These are phyloP conservation scores for Pontederia paniculata DNA, from an alignment of 176 grass and related monocot species.

Conservation along the genomic window DNA sequence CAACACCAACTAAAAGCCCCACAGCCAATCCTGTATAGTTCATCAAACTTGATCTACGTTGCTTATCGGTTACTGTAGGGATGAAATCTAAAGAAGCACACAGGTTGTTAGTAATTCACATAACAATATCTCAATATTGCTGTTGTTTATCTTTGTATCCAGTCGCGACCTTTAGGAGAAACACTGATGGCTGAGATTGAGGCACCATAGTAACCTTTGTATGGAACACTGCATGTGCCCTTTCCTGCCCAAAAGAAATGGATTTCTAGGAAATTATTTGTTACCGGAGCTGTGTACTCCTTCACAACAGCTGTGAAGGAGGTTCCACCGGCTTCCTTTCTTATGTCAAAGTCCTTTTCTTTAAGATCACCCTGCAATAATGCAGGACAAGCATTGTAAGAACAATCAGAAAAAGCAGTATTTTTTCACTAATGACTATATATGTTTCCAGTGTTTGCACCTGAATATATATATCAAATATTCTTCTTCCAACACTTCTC, in stretches of 20 bases:
- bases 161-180: conserved; percentile 15
- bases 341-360: conserved; percentile 27
- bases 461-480: conserved; percentile 51
- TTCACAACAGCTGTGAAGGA: conserved; percentile 14
- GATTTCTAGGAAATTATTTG: conserved; percentile 31
- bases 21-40: conserved; percentile 33
- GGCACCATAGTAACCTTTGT: conserved; percentile 15
- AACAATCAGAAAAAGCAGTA: background rate
- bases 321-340: conserved; percentile 13
- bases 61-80: conserved; percentile 37
- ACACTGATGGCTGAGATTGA: conserved; percentile 26
- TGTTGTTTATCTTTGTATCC: background rate
- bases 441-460: background rate
- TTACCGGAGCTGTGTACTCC: conserved; percentile 12
- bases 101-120: background rate
- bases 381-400: background rate
- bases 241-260: conserved; percentile 34
- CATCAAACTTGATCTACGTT: background rate
- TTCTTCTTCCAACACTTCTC: conserved; percentile 26
- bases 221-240: conserved; percentile 22
- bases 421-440: background rate
- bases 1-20: conserved; percentile 35
- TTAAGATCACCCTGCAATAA: conserved; percentile 16
- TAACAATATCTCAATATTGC: background rate
- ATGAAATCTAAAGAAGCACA: conserved; percentile 41